These are phyloP conservation scores for Microthlaspi erraticum DNA, from an alignment of 345 rosid species.

Conservation along the genomic window DNA sequence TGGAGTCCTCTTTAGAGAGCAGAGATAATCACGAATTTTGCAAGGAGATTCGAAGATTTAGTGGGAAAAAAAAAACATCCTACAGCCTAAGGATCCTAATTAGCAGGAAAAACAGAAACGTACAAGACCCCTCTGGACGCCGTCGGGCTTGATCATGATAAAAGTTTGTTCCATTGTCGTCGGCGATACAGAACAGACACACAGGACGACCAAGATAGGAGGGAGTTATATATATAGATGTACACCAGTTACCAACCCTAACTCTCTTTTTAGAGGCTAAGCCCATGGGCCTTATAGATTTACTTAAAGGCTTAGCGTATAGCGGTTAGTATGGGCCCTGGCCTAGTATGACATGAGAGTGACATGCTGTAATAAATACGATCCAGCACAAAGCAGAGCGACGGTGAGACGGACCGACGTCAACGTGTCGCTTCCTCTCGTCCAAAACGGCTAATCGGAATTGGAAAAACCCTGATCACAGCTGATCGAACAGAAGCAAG, in stretches of 20 bases:
- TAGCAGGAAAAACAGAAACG: constrained; percentile 3
- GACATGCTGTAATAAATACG: no score
- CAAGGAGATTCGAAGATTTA: not conserved
- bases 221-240: constrained; percentile 6
- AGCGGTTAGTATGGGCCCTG: no score
- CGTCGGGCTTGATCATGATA: constrained; percentile 95
- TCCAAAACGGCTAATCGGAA: not conserved
- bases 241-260: not conserved
- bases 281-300: not conserved
- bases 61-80: not conserved
- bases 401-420: no score
- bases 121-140: constrained; percentile 88
- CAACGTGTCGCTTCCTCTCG: not conserved
- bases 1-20: not conserved
- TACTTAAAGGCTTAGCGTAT: not conserved
- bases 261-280: not conserved
- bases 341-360: no score
- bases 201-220: not conserved
- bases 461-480: not conserved
- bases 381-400: no score
- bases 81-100: not conserved
- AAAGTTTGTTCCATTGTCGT: constrained; percentile 74
- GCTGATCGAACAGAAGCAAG: constrained; percentile 79
- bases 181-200: not conserved
- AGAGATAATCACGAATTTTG: not conserved